These are phyloP conservation scores for Aspergillus sclerotioniger DNA, from an alignment of 495 filamentous ascomycete species.

Conservation along the genomic window DNA sequence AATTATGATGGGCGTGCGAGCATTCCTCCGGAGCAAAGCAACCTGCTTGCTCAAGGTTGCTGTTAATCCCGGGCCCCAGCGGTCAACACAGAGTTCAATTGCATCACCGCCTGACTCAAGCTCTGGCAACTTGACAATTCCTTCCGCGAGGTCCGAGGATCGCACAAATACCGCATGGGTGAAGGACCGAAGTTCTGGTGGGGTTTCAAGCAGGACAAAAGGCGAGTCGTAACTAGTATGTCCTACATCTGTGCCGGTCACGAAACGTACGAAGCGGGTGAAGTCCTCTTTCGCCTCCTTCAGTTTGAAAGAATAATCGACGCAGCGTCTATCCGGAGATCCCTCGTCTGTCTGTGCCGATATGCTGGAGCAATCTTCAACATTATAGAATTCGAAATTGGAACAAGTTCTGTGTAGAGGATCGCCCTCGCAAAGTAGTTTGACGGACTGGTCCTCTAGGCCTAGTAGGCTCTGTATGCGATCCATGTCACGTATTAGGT, in stretches of 20 bases:
- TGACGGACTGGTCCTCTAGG: slow-evolving; percentile 52
- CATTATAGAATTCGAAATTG: slow-evolving; percentile 79
- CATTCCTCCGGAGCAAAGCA: slow-evolving; percentile 50
- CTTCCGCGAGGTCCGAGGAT: slow-evolving; percentile 57
- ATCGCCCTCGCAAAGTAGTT: slow-evolving; percentile 51
- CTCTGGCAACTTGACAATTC: slow-evolving; percentile 55
- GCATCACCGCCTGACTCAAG: slow-evolving; percentile 70
- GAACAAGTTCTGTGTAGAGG: slow-evolving; percentile 62
- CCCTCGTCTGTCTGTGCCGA: slow-evolving; percentile 26
- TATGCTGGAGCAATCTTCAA: slow-evolving; percentile 47
- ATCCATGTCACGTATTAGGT: slow-evolving; percentile 67
- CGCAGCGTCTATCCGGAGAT: slow-evolving; percentile 43
- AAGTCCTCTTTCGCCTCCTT: slow-evolving; percentile 75
- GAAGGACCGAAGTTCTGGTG: slow-evolving; percentile 60
- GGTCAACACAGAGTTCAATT: slow-evolving; percentile 69
- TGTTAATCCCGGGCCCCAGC: slow-evolving; percentile 52
- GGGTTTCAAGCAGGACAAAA: slow-evolving; percentile 67
- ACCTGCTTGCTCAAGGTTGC: slow-evolving; percentile 44
- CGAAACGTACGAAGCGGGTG: slow-evolving; percentile 64
- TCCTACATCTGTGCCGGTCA: slow-evolving; percentile 55
- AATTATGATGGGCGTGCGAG: slow-evolving; percentile 66
- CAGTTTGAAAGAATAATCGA: slow-evolving; percentile 63
- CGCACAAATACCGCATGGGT: slow-evolving; percentile 66
- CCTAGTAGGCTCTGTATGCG: slow-evolving; percentile 65
- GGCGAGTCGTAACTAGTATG: slow-evolving; percentile 64